Evolutionary conservation across 1,284 basidiomycete species (phyloP), one percentile per base, ranked within the genome.

Genomic region (Ustilago sp.): DNA sequence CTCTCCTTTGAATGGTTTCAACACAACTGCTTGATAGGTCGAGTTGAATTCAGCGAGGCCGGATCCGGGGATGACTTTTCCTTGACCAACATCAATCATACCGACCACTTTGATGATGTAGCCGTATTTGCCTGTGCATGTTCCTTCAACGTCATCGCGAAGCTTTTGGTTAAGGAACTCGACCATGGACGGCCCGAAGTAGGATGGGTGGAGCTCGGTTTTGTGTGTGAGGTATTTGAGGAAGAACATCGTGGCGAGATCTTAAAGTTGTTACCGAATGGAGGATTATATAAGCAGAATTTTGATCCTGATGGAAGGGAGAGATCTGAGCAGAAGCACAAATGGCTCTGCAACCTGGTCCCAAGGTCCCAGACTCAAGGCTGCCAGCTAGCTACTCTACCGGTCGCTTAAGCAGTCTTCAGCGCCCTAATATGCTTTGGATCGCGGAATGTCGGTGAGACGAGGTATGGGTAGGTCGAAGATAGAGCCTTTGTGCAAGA

Each of bases 41-140:
- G 66, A 77, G 51, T 79, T 79, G 87, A 98, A 98, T 87, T 96
- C 93, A 4, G 95, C 95, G 86, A 96, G 93, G 0, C 95, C 95
- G 38, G 92, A 94, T 8, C 94, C 94, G 51, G 93, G 92, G 60
- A 96, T 89, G 17, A 98, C 93, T 89, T 94, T 93, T 39, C 83
- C 85, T 56, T 82, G 70, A 1, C 83, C 82, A 7, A 81, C 79
- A 28, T 77, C 75, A 32, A 79, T 77, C 35, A 87, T 79, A 8
- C 91, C 92, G 36, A 98, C 91, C 45, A 99, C 96, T 34, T 95
- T 93, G 85, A 99, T 96, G 88, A 99, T 98, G 88, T 98, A 99
- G 35, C 82, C 84, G 59, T 95, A 94, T 83, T 93, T 92, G 59
- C 96, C 96, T 45, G 93, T 94, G 85, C 96, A 98, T 57, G 95